Conservation (phyloP, 2,329 filamentous ascomycete genomes). For the Ambrosiella cleistominuta region DNA sequence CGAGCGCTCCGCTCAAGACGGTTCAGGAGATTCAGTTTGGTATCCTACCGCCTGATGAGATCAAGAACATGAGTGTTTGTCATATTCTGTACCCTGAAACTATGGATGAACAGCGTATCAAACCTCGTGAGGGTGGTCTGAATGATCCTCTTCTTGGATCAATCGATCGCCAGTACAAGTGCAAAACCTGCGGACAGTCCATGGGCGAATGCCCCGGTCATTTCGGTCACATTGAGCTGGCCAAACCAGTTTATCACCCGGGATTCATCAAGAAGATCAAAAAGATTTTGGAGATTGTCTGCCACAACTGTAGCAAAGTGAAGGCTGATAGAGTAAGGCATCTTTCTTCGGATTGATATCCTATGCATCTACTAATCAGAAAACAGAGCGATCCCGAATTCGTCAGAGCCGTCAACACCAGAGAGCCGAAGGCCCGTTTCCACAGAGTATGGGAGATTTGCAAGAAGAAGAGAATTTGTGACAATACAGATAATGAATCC, state of each 20-base stretch:
- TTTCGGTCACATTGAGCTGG: slow-evolving; percentile 96
- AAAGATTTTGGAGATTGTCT: slow-evolving; percentile 96
- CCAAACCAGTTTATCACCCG: slow-evolving; percentile 83
- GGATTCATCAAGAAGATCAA: slow-evolving; percentile 99
- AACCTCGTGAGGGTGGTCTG: slow-evolving; percentile 76
- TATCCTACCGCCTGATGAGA: slow-evolving; percentile 91
- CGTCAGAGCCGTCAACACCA: slow-evolving; percentile 58
- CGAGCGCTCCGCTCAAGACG: slow-evolving; percentile 87
- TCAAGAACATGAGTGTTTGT: slow-evolving; percentile 95
- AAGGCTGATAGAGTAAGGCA: slow-evolving; percentile 94
- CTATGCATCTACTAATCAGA: slow-evolving; percentile 35
- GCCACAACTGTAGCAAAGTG: slow-evolving; percentile 97
- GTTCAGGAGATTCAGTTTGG: slow-evolving; percentile 99
- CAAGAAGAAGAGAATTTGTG: slow-evolving; percentile 73
- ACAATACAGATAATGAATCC: slow-evolving; percentile 55
- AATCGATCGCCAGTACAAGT: slow-evolving; percentile 89
- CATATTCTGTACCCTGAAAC: slow-evolving; percentile 98
- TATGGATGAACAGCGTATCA: slow-evolving; percentile 89
- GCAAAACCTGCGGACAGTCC: slow-evolving; percentile 87
- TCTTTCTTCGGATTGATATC: slow-evolving; percentile 17
- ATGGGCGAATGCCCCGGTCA: slow-evolving; percentile 95
- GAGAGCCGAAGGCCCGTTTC: slow-evolving; percentile 90
- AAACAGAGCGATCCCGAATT: slow-evolving; percentile 70
- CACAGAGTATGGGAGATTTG: slow-evolving; percentile 82
- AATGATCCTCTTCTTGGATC: slow-evolving; percentile 94